Percentiles rank a stretch among this genome's conserved stretches.
Conservation (phyloP, 805 yeast genomes). For the Starmerella ratchasimensis region DNA sequence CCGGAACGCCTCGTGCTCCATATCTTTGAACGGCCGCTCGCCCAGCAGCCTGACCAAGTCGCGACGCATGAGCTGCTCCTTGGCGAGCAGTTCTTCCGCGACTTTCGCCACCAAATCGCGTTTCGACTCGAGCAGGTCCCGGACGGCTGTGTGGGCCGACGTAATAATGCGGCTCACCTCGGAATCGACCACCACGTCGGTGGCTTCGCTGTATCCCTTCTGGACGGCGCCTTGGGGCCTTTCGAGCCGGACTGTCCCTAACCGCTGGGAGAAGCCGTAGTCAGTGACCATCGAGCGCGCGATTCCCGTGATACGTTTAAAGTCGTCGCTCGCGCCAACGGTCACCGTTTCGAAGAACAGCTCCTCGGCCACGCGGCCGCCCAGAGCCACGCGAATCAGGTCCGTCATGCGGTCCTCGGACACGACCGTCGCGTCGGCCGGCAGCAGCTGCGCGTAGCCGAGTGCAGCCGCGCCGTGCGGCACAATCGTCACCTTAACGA, state of each 20-base stretch:
- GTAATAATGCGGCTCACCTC: conserved; percentile 57
- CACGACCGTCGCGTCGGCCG: conserved; percentile 72
- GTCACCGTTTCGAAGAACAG: conserved; percentile 76
- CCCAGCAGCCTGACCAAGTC: conserved; percentile 70
- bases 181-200: conserved; percentile 50
- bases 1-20: conserved; percentile 73
- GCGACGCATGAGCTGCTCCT: conserved; percentile 69
- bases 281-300: conserved; percentile 82
- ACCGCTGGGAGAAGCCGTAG: conserved; percentile 72
- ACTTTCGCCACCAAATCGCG: conserved; percentile 49
- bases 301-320: conserved; percentile 78
- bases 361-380: conserved; percentile 88
- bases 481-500: conserved; percentile 81
- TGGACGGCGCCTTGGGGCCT: conserved; percentile 35
- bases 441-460: conserved; percentile 92
- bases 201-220: conserved; percentile 60
- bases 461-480: conserved; percentile 92
- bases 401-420: conserved; percentile 64
- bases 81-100: conserved; percentile 55
- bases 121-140: conserved; percentile 42
- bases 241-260: conserved; percentile 54
- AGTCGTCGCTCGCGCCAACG: conserved; percentile 85
- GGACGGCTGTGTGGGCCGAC: conserved; percentile 52
- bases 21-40: conserved; percentile 60
- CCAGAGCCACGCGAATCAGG: conserved; percentile 86